Conservation (phyloP, 2,329 filamentous ascomycete genomes). For the Cercospora canescens region DNA sequence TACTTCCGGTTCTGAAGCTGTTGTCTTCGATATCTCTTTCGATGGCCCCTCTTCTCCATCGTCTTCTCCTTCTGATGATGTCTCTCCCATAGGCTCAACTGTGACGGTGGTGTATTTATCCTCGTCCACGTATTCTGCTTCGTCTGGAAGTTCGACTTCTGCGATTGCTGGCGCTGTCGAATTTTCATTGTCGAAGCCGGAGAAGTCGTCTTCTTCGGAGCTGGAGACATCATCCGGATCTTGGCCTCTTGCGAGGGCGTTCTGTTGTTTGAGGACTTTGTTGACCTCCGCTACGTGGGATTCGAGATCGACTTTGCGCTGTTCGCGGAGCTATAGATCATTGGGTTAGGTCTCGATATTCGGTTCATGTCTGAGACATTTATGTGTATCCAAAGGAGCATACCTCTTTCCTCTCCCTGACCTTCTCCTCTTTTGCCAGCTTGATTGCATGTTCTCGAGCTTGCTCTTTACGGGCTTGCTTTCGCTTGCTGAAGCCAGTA, state of each 20-base stretch:
- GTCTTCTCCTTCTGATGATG: constrained; percentile 34
- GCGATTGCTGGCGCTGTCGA: neutral
- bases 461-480: constrained; percentile 77
- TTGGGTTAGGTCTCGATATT: neutral
- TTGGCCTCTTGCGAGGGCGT: constrained; percentile 31
- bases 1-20: neutral
- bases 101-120: constrained; percentile 95
- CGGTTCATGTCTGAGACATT: neutral
- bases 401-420: constrained; percentile 75
- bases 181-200: constrained; percentile 23
- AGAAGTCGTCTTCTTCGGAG: constrained; percentile 22
- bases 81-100: constrained; percentile 75
- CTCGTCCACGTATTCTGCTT: constrained; percentile 95
- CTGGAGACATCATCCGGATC: constrained; percentile 35
- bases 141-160: constrained; percentile 38
- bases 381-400: constrained; percentile 18
- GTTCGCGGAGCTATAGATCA: constrained; percentile 71
- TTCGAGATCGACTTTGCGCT: constrained; percentile 78
- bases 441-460: constrained; percentile 80
- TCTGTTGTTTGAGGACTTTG: constrained; percentile 63
- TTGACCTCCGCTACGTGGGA: constrained; percentile 78
- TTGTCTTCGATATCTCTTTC: constrained; percentile 20
- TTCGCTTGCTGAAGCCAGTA: constrained; percentile 96
- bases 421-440: constrained; percentile 74
- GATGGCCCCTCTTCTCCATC: constrained; percentile 31